Base-by-base conservation (phyloP, 2,329 filamentous ascomycete species). In the Phaeosphaeria sp. region DNA sequence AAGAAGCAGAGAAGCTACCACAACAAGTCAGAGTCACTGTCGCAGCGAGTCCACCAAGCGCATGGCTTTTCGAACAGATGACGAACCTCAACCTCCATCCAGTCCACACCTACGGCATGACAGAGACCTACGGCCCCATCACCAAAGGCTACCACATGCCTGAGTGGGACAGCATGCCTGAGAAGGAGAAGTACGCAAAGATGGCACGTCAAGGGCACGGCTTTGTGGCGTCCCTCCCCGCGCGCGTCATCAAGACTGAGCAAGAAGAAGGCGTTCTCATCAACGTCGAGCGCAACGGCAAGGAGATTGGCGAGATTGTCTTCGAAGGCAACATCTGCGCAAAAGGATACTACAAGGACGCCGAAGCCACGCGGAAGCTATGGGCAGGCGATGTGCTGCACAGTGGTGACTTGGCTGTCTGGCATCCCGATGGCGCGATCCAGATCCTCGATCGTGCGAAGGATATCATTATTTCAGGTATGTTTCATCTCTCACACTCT, bases 201-300 rank as follows among this genome's bases (percentile, higher is more conserved):
- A 97, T 98, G 94, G 94, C 95, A 5, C 86, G 94, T 3, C 95
- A 99, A 78, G 95, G 94, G 0, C 92, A 97, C 76, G 94, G 93
- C 0, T 96, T 95, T 77, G 81, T 98, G 48, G 92, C 91, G 20
- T 92, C 89, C 65, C 82, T 96, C 49, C 91, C 93, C 0, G 88
- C 87, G 20, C 88, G 94, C 25, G 86, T 98, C 24, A 88, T 98
- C 78, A 93, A 93, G 81, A 85, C 88, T 0, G 90, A 92, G 17
- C 86, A 90, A 53, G 85, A 89, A 2, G 86, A 89, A 33, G 89
- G 86, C 0, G 82, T 82, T 1, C 78, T 95, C 3, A 79, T 88
- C 18, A 87, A 93, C 68, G 91, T 93, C 1, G 79, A 82, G 56
- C 86, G 82, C 64, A 82, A 93, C 69, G 91, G 91, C 13, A 84